Conservation (phyloP, 352 stramenopile genomes). For the Phytophthora syringae region DNA sequence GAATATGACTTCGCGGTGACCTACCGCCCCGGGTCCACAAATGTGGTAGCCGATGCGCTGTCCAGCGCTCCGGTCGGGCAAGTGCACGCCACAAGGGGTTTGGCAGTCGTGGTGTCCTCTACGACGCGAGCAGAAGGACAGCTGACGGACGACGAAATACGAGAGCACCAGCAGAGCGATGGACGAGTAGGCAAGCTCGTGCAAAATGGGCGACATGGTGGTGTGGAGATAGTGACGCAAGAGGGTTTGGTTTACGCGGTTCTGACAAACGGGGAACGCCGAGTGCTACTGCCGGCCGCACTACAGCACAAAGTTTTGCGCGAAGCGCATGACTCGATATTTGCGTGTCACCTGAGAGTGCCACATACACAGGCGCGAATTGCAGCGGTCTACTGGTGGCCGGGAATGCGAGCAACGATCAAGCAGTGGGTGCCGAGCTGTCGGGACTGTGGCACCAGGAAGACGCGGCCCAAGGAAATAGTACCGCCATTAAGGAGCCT, state of each 20-base stretch:
- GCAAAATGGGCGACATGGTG: too few species aligned
- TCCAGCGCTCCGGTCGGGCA: constrained; percentile 17
- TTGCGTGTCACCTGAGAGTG: too few species aligned
- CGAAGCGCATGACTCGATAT: too few species aligned
- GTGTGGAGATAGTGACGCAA: too few species aligned
- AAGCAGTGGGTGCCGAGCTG: constrained; percentile 14
- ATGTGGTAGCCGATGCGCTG: constrained; percentile 29
- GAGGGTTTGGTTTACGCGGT: too few species aligned
- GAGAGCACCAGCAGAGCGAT: not conserved
- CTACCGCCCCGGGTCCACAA: constrained; percentile 12
- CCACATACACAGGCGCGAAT: too few species aligned
- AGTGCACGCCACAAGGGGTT: too few species aligned
- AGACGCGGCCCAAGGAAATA: constrained; percentile 4
- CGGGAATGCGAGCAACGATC: not conserved
- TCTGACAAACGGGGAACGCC: too few species aligned
- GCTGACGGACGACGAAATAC: constrained; percentile 13
- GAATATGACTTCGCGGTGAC: constrained; percentile 5
- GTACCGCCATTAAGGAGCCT: constrained; percentile 21
- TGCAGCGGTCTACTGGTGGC: constrained; percentile 34
- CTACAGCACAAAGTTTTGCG: too few species aligned
- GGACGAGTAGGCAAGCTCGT: not conserved
- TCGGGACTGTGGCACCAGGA: constrained; percentile 22
- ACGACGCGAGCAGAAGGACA: too few species aligned
- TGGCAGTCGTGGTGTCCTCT: not conserved
- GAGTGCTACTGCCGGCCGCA: too few species aligned